A percentile compares a stretch with the other conserved stretches of the same genome.
Evolutionary conservation across 169 alveolate species (phyloP).

Genomic region (Plasmodium vivax): DNA sequence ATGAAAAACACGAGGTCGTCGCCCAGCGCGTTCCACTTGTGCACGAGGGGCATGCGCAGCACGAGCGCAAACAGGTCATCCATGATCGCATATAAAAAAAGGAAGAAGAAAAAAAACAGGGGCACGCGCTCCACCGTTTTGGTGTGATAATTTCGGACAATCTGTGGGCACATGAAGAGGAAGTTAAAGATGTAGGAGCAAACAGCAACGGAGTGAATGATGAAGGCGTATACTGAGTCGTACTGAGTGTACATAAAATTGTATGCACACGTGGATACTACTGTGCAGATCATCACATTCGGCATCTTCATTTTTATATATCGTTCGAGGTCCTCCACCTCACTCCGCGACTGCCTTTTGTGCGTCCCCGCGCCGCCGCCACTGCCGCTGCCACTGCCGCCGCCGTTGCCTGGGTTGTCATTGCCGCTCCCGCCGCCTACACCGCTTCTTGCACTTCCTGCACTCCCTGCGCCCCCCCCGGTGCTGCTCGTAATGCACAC

Average conservation of each 20-base stretch:
- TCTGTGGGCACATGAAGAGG: slow-evolving; percentile 38
- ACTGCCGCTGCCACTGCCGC: no score
- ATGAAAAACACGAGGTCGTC: slow-evolving; percentile 24
- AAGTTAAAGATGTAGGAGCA: slow-evolving; percentile 46
- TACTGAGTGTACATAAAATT: slow-evolving; percentile 18
- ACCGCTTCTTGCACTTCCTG: no score
- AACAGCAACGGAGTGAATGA: slow-evolving; percentile 7
- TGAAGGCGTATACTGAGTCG: slow-evolving; percentile 17
- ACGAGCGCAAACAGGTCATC: slow-evolving; percentile 35
- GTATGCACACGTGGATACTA: neutral
- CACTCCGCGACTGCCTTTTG: neutral
- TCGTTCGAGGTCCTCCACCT: neutral
- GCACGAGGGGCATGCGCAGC: slow-evolving; percentile 19
- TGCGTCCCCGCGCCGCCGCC: neutral
- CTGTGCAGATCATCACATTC: neutral
- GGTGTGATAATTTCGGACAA: slow-evolving; percentile 23
- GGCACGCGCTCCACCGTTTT: neutral
- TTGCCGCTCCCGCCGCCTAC: neutral
- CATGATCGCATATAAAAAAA: slow-evolving; percentile 15
- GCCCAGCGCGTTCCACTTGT: slow-evolving; percentile 26
- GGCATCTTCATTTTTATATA: slow-evolving; percentile 1
- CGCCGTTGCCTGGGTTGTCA: neutral
- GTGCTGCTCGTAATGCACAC: neutral
- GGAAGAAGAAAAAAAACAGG: slow-evolving; percentile 1
- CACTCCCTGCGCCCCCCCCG: neutral